These are phyloP conservation scores for Austroboletus rostrupii DNA, from an alignment of 1,284 basidiomycete species.

Conservation along the genomic window DNA sequence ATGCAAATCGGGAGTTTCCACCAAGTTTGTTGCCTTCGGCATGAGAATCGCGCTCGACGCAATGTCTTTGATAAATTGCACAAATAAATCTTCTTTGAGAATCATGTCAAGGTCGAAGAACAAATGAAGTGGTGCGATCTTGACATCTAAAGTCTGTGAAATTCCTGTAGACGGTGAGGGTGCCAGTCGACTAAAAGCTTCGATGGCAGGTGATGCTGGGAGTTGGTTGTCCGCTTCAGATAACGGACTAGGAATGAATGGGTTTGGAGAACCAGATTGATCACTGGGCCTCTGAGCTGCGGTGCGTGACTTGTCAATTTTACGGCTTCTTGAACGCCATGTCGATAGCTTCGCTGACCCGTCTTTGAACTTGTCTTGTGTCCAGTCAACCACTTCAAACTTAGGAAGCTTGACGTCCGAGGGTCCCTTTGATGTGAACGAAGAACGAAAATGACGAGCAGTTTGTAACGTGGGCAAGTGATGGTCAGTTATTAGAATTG, in stretches of 20 bases:
- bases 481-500: slow-evolving; percentile 63
- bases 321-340: slow-evolving; percentile 50
- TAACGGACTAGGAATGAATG: slow-evolving; percentile 20
- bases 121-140: slow-evolving; percentile 61
- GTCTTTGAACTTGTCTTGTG: slow-evolving; percentile 36
- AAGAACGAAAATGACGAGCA: slow-evolving; percentile 40
- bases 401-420: slow-evolving; percentile 39
- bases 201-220: slow-evolving; percentile 14
- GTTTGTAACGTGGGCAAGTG: slow-evolving; percentile 51
- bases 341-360: slow-evolving; percentile 52
- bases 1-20: background rate
- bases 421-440: slow-evolving; percentile 19
- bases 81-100: slow-evolving; percentile 34
- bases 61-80: slow-evolving; percentile 27
- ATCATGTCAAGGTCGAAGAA: slow-evolving; percentile 66
- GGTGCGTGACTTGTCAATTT: slow-evolving; percentile 13
- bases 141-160: slow-evolving; percentile 31
- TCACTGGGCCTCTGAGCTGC: slow-evolving; percentile 16
- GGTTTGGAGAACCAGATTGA: slow-evolving; percentile 22
- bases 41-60: slow-evolving; percentile 18
- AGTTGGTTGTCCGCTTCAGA: slow-evolving; percentile 17
- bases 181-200: slow-evolving; percentile 12
- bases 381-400: slow-evolving; percentile 66
- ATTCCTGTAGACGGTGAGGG: slow-evolving; percentile 1
- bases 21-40: slow-evolving; percentile 1